phyloP scores from a whole-genome alignment of 139 green algal genomes.

The Volvox reticuliferus region DNA sequence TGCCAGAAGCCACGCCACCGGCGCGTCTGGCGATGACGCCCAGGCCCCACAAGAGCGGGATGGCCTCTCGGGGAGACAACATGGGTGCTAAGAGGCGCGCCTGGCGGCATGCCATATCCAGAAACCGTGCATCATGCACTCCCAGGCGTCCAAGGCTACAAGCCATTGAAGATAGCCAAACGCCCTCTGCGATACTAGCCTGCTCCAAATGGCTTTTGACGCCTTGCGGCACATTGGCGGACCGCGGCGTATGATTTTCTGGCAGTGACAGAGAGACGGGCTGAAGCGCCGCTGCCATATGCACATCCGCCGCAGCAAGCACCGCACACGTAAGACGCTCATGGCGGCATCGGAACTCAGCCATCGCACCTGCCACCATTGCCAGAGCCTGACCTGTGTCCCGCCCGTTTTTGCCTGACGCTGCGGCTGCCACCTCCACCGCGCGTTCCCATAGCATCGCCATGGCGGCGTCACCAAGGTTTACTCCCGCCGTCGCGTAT shows the following conservation, averaged over 20 bases:
- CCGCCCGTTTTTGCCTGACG: not conserved
- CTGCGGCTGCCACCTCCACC: not conserved
- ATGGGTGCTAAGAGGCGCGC: not conserved
- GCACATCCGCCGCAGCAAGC: not conserved
- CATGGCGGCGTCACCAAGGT: conserved; percentile 14
- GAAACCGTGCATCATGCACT: not conserved
- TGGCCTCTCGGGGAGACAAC: not conserved
- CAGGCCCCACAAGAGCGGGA: conserved; percentile 44
- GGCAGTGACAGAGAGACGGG: not conserved
- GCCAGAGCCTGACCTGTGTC: not conserved
- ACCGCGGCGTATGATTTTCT: no score
- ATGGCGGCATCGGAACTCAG: conserved; percentile 29
- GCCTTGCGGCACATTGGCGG: no score
- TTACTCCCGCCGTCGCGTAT: not conserved
- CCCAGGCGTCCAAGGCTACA: conserved; percentile 23
- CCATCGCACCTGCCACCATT: conserved; percentile 29
- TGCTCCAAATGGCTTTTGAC: no score
- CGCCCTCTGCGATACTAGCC: not conserved
- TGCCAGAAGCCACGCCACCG: not conserved
- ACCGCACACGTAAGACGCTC: not conserved
- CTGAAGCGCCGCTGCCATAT: not conserved
- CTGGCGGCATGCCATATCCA: not conserved
- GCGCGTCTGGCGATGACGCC: not conserved
- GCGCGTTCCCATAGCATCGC: conserved; percentile 25
- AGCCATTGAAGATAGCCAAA: conserved; percentile 6